A percentile compares a stretch with the other conserved stretches of the same genome.
These are phyloP conservation scores for Chlorencoelia australis DNA, from an alignment of 2,329 filamentous ascomycete species.

Conservation along the genomic window DNA sequence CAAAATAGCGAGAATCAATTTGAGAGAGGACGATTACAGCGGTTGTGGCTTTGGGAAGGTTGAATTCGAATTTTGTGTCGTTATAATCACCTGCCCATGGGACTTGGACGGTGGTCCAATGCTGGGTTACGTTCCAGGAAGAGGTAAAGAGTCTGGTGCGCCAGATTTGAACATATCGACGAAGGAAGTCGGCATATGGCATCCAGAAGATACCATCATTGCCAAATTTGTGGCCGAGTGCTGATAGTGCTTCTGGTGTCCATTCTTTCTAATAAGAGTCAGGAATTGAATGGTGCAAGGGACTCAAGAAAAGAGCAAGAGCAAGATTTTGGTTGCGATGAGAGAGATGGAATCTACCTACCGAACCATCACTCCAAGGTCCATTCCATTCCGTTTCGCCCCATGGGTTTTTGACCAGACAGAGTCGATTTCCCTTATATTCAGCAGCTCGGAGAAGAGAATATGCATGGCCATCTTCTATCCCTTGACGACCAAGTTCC, in stretches of 20 bases:
- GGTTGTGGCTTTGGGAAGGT: constrained; percentile 40
- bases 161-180: constrained; percentile 48
- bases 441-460: constrained; percentile 44
- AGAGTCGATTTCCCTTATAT: constrained; percentile 39
- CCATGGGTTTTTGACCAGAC: constrained; percentile 45
- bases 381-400: constrained; percentile 50
- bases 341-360: no score
- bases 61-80: constrained; percentile 47
- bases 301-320: no score
- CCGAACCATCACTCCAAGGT: constrained; percentile 44
- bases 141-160: constrained; percentile 48
- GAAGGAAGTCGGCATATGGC: constrained; percentile 47
- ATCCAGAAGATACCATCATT: constrained; percentile 54
- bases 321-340: no score
- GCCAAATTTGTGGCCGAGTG: constrained; percentile 47
- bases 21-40: constrained; percentile 44
- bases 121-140: constrained; percentile 46
- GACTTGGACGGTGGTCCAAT: constrained; percentile 50
- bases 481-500: constrained; percentile 39
- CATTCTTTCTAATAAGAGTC: constrained; percentile 37
- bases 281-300: no score
- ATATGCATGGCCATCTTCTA: constrained; percentile 46
- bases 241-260: constrained; percentile 44
- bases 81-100: constrained; percentile 51
- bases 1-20: constrained; percentile 50